Percentiles rank a stretch among this genome's conserved stretches.
These are phyloP conservation scores for Apiospora hydei DNA, from an alignment of 2,329 filamentous ascomycete species.

Conservation along the genomic window DNA sequence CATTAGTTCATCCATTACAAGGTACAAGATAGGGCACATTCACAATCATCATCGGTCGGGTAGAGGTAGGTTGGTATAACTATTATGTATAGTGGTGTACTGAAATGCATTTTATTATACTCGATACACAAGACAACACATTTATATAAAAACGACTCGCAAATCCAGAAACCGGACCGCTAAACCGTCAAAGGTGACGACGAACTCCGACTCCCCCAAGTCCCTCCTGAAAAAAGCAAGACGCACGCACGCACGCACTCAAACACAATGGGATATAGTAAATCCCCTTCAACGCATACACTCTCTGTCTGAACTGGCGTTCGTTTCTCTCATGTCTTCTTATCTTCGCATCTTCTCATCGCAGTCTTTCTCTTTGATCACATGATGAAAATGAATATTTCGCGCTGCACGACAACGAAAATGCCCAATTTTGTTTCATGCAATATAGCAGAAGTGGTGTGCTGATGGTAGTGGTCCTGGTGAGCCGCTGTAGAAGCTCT, in stretches of 20 bases:
- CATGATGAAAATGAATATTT: conserved; percentile 9
- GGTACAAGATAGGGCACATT: background rate
- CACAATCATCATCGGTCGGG: background rate
- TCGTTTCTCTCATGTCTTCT: conserved; percentile 3
- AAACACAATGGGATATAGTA: background rate
- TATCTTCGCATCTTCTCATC: conserved; percentile 2
- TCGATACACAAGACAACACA: conserved; percentile 24
- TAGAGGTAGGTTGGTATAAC: background rate
- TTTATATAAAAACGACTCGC: conserved; percentile 6
- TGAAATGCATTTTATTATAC: conserved; percentile 24
- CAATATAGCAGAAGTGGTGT: background rate
- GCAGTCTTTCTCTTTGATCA: conserved; percentile 3
- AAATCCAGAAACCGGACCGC: conserved; percentile 12
- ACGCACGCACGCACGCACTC: background rate
- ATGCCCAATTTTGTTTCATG: background rate
- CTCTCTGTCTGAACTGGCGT: background rate
- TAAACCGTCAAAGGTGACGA: background rate
- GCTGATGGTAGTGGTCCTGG: background rate
- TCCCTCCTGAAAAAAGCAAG: background rate
- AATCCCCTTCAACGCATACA: background rate
- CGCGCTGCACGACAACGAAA: background rate
- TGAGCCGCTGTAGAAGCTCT: background rate
- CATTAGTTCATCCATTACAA: background rate
- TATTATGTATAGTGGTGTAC: conserved; percentile 20
- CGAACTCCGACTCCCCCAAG: conserved; percentile 15